phyloP scores from a whole-genome alignment of 1,139 yeast species.

The Candida sp. region DNA sequence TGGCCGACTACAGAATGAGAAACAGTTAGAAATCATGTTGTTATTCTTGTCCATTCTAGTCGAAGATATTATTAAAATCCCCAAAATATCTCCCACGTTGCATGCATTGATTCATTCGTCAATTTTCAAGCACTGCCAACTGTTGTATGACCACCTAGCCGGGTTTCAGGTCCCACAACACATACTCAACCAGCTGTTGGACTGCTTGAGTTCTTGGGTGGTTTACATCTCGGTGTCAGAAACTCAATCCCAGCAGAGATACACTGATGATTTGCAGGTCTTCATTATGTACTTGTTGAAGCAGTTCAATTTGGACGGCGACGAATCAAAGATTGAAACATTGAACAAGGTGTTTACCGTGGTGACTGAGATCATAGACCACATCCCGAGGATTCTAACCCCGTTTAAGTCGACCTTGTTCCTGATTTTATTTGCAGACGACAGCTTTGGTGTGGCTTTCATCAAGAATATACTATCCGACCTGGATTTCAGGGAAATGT shows the following conservation, averaged over 20 bases:
- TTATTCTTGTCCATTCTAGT: constrained; percentile 54
- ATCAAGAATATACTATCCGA: constrained; percentile 25
- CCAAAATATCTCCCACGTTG: constrained; percentile 19
- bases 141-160: constrained; percentile 10
- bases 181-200: constrained; percentile 24
- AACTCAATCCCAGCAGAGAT: constrained; percentile 36
- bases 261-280: constrained; percentile 23
- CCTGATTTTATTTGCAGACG: constrained; percentile 37
- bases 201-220: constrained; percentile 39
- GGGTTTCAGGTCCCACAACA: constrained; percentile 3
- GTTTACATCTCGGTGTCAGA: constrained; percentile 38
- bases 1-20: constrained; percentile 2
- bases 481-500: constrained; percentile 29
- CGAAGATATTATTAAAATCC: constrained; percentile 54
- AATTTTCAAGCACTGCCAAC: constrained; percentile 10
- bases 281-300: constrained; percentile 22
- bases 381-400: constrained; percentile 44
- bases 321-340: constrained; percentile 21
- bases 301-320: constrained; percentile 19
- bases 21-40: constrained; percentile 17
- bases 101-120: constrained; percentile 16
- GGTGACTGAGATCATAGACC: constrained; percentile 50
- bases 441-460: constrained; percentile 42
- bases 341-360: constrained; percentile 35
- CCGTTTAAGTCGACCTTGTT: constrained; percentile 24